These are phyloP conservation scores for Monosiga brevicollis DNA, from an alignment of 78 protist genomes.

Conservation along the genomic window DNA sequence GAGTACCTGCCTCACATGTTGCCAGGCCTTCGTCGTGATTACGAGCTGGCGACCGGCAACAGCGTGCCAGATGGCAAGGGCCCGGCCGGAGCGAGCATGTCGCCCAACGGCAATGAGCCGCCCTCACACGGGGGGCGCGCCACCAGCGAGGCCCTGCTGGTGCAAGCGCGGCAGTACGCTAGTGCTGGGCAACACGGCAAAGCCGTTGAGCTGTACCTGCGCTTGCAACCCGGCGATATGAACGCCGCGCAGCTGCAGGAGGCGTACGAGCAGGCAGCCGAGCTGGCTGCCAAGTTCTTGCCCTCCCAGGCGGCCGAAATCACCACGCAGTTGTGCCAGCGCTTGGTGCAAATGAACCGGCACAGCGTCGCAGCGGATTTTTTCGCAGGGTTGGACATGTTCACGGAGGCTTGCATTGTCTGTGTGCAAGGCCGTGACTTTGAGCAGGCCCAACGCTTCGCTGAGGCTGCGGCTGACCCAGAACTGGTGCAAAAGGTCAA, in stretches of 20 bases:
- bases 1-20: conserved; percentile 22
- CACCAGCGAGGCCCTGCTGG: not conserved
- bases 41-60: no score
- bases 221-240: not conserved
- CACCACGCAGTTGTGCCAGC: not conserved
- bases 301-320: conserved; percentile 25
- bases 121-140: not conserved
- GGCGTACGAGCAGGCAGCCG: conserved; percentile 44
- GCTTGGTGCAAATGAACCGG: conserved; percentile 9
- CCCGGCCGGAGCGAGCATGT: no score
- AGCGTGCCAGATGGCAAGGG: no score
- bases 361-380: conserved; percentile 22
- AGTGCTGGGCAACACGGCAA: conserved; percentile 22
- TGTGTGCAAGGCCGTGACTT: no score
- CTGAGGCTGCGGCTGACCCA: no score
- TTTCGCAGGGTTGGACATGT: conserved; percentile 24
- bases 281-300: conserved; percentile 36
- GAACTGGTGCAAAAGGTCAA: conserved; percentile 10
- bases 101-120: not conserved
- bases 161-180: conserved; percentile 22
- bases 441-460: conserved; percentile 52
- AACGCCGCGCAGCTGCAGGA: not conserved
- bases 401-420: conserved; percentile 43
- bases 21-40: not conserved
- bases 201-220: conserved; percentile 59